A percentile compares a stretch with the other conserved stretches of the same genome.
Conservation (phyloP, 306 rosid genomes). For the Cicer chorassanicum region DNA sequence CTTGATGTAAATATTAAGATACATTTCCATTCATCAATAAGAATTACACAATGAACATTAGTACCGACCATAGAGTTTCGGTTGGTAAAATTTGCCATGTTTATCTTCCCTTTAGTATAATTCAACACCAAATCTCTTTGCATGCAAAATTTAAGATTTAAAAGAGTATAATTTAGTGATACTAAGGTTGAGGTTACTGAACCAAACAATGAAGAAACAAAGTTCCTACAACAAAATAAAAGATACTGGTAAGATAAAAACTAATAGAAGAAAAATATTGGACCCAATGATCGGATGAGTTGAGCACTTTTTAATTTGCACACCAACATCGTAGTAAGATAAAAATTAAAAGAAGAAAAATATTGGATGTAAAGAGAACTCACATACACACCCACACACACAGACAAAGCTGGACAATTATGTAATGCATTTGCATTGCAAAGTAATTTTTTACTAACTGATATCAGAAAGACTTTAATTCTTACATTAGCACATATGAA, state of each 20-base stretch:
- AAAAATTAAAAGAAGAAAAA: neutral
- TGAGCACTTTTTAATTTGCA: neutral
- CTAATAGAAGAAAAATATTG: neutral
- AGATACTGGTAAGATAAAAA: neutral
- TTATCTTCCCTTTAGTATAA: slow-evolving; percentile 20
- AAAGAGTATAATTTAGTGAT: slow-evolving; percentile 18
- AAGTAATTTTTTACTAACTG: slow-evolving; percentile 23
- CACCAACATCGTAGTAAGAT: neutral
- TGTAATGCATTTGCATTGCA: slow-evolving; percentile 30
- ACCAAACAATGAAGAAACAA: slow-evolving; percentile 23
- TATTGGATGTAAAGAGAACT: slow-evolving; percentile 7
- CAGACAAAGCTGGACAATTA: slow-evolving; percentile 17
- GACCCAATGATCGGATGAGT: slow-evolving; percentile 1
- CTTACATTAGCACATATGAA: slow-evolving; percentile 94
- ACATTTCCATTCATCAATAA: slow-evolving; percentile 11
- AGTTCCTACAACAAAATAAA: neutral
- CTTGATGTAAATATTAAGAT: slow-evolving; percentile 8
- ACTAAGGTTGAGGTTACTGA: neutral
- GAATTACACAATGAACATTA: slow-evolving; percentile 28
- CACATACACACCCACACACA: slow-evolving; percentile 14
- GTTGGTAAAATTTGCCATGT: slow-evolving; percentile 1
- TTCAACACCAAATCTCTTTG: slow-evolving; percentile 17
- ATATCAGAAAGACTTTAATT: slow-evolving; percentile 30
- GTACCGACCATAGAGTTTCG: slow-evolving; percentile 15
- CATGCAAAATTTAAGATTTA: slow-evolving; percentile 19